Evolutionary conservation across 1,139 yeast species (phyloP).

Genomic region (Kodamaea arcana): DNA sequence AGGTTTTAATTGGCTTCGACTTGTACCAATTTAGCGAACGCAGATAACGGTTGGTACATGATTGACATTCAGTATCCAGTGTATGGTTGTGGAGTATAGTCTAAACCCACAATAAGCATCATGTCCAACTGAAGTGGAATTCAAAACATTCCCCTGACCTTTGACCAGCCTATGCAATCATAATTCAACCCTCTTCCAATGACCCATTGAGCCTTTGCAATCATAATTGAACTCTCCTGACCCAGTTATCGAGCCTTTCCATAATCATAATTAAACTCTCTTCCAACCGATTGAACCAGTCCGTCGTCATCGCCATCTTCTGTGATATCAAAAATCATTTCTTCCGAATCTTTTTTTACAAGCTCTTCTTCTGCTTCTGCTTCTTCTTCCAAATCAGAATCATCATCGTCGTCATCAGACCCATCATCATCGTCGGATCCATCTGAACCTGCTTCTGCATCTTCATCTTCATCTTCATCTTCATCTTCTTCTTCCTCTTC

Average conservation of each 20-base stretch:
- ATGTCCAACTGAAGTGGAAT: too few species aligned
- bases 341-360: conserved; percentile 25
- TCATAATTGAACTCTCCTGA: too few species aligned
- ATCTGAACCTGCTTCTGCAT: conserved; percentile 18
- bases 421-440: conserved; percentile 27
- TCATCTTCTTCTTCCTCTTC: conserved; percentile 14
- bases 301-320: conserved; percentile 11
- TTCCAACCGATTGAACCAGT: conserved; percentile 4
- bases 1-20: too few species aligned
- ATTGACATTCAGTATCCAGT: too few species aligned
- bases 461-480: conserved; percentile 26
- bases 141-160: too few species aligned
- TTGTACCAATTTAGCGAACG: too few species aligned
- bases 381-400: conserved; percentile 35
- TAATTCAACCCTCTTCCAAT: too few species aligned
- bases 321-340: conserved; percentile 36
- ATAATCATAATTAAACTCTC: conserved; percentile 6
- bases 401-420: conserved; percentile 30
- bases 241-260: conserved; percentile 3
- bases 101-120: too few species aligned
- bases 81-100: too few species aligned
- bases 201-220: too few species aligned
- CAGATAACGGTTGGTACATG: too few species aligned
- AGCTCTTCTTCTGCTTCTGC: conserved; percentile 37
- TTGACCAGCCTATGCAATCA: too few species aligned